Conservation (phyloP, 768 basidiomycete genomes). For the Tricholoma terreum region DNA sequence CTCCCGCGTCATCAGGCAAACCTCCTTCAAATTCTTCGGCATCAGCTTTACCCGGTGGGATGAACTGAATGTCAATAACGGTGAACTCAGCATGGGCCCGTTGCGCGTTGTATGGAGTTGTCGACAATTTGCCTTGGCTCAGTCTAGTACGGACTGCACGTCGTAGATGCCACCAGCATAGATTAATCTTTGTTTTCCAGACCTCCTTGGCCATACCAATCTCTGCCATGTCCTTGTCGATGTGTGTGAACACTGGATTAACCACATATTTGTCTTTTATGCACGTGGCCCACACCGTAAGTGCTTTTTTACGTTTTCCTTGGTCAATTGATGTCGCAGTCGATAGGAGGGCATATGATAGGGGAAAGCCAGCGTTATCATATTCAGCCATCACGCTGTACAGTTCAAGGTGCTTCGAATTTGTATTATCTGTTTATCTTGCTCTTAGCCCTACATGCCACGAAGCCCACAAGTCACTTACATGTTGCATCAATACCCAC, state of each 20-base stretch:
- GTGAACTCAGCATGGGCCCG: conserved; percentile 14
- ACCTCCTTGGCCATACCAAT: conserved; percentile 13
- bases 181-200: conserved; percentile 20
- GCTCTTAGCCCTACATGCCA: too few species aligned
- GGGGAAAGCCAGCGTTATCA: conserved; percentile 24
- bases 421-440: conserved; percentile 20
- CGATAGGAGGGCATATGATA: conserved; percentile 23
- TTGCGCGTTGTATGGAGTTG: conserved; percentile 20
- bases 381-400: conserved; percentile 22
- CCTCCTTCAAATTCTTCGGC: conserved; percentile 21
- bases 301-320: conserved; percentile 18
- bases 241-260: conserved; percentile 14
- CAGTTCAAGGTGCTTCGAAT: conserved; percentile 24
- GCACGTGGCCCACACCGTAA: conserved; percentile 15
- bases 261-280: conserved; percentile 5
- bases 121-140: conserved; percentile 17
- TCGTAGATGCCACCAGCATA: conserved; percentile 24
- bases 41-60: conserved; percentile 16
- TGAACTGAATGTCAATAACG: too few species aligned
- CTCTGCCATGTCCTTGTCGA: conserved; percentile 20
- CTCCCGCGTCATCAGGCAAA: conserved; percentile 26
- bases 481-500: conserved; percentile 21
- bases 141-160: conserved; percentile 17
- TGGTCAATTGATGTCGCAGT: conserved; percentile 19
- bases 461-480: too few species aligned